phyloP scores from a whole-genome alignment of 495 filamentous ascomycete genomes.

The Talaromyces nanjingensis region DNA sequence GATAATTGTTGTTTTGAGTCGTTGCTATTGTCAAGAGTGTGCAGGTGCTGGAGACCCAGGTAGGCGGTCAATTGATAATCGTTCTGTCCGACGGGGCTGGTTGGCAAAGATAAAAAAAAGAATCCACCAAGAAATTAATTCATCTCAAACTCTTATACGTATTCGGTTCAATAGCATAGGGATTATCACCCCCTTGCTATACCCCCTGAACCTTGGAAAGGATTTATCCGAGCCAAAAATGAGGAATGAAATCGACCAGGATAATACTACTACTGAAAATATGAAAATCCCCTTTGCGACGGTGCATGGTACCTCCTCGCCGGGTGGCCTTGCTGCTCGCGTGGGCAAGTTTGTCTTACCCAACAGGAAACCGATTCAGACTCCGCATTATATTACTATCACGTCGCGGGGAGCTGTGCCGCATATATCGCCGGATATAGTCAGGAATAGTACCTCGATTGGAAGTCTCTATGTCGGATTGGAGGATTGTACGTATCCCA shows the following conservation, averaged over 20 bases:
- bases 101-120: not conserved
- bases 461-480: conserved; percentile 71
- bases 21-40: not conserved
- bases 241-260: not conserved
- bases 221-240: not conserved
- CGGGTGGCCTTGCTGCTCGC: conserved; percentile 35
- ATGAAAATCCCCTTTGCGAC: conserved; percentile 5
- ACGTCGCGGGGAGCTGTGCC: conserved; percentile 79
- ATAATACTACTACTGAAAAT: not conserved
- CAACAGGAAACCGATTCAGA: conserved; percentile 56
- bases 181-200: not conserved
- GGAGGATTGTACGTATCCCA: conserved; percentile 75
- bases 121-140: not conserved
- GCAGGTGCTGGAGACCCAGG: not conserved
- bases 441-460: conserved; percentile 56
- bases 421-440: conserved; percentile 81
- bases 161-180: not conserved
- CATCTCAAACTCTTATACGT: not conserved
- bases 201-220: not conserved
- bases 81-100: not conserved
- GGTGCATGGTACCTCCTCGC: conserved; percentile 9
- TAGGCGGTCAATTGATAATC: not conserved
- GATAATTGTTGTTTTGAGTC: not conserved
- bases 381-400: conserved; percentile 72
- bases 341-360: conserved; percentile 57